Percentiles rank a stretch among this genome's conserved stretches.
Conservation (phyloP, 1,139 yeast genomes). For the Saccharomyces hybrid region DNA sequence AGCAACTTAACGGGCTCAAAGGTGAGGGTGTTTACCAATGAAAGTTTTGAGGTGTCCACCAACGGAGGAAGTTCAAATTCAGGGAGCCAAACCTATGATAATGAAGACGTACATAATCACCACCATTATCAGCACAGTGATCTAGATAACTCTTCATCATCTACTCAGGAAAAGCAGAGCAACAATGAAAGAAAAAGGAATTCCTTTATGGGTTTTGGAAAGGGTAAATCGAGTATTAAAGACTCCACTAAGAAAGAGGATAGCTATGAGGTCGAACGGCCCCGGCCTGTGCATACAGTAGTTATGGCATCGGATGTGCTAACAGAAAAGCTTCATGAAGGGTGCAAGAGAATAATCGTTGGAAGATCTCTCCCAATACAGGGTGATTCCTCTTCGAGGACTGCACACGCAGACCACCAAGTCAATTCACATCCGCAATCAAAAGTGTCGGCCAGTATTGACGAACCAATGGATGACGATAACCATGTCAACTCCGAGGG, state of each 20-base stretch:
- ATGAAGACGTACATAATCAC: not conserved
- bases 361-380: conserved; percentile 17
- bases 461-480: not conserved
- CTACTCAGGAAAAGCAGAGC: conserved; percentile 6
- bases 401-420: not conserved
- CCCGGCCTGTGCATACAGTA: conserved; percentile 15
- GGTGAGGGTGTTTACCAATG: conserved; percentile 40
- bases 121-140: not conserved
- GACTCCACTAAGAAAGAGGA: conserved; percentile 4
- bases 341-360: conserved; percentile 22
- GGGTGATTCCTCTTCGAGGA: not conserved
- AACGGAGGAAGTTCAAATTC: not conserved
- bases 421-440: not conserved
- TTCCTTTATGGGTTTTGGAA: conserved; percentile 23
- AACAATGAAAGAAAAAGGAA: conserved; percentile 16
- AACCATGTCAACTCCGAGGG: not conserved
- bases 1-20: conserved; percentile 34
- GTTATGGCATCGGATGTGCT: conserved; percentile 22
- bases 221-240: conserved; percentile 10
- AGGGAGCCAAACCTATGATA: not conserved
- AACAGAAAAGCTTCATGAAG: conserved; percentile 27
- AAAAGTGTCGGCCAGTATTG: not conserved
- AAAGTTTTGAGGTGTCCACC: conserved; percentile 15
- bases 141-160: not conserved
- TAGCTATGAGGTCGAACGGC: not conserved